Base-by-base conservation (phyloP, 768 basidiomycete genomes). In the Boletus tylopilopsis region DNA sequence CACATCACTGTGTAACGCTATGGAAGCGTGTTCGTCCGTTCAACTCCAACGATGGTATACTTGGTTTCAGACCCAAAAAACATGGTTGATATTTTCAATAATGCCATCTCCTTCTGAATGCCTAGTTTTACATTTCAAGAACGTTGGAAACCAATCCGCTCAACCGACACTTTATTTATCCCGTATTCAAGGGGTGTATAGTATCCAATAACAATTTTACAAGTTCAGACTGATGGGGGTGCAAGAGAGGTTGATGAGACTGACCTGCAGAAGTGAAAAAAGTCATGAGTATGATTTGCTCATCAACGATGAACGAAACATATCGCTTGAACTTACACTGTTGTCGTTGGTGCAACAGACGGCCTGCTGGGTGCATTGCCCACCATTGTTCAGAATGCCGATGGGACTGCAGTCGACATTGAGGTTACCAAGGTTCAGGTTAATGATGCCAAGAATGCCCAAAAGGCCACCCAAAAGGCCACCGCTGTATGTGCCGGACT, bases 401-500 rank as follows among this genome's bases (percentile, higher is more conserved):
- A 34, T n/a, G 33, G 33, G 16, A 4, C 6, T 8, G 7, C 33
- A 34, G 11, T 6, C n/a, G 6, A 3, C 16, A 7, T 15, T 15
- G 33, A 34, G 33, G n/a, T 13, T 13, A 34, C 5, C 5, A 6
- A 34, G 16, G 16, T n/a, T n/a, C n/a, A n/a, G n/a, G n/a, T n/a
- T n/a, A n/a, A 34, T 7, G 33, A n/a, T 6, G 2, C 33, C 33
- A 4, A 34, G 33, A 16, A n/a, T n/a, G n/a, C n/a, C n/a, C n/a
- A n/a, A n/a, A n/a, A 30, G 29, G 12, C 29, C 29, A 30, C 12
- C 29, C 29, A 30, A 6, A 12, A 8, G 16, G 33, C n/a, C 7
- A 16, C 0, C 0, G 33, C 3, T 6, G 2, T n/a, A 6, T 1
- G 3, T 3, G 9, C 16, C 3, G 32, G 11, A 33, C 33, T 34